phyloP scores from a whole-genome alignment of 140 eudicot genomes.

The Erigeron philadelphicus region DNA sequence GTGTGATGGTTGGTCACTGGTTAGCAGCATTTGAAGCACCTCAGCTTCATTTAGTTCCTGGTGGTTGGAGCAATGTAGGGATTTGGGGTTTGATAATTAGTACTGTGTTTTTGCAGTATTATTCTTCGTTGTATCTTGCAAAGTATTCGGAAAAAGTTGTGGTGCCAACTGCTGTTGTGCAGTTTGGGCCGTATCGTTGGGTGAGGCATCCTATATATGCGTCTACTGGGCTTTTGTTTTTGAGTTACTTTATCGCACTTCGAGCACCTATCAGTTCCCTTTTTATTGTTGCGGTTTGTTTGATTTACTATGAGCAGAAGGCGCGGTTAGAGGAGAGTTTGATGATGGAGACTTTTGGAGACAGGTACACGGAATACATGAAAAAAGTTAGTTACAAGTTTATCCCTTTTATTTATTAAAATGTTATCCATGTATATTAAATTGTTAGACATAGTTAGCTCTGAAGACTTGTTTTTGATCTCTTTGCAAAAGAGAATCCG shows the following conservation, averaged over 20 bases:
- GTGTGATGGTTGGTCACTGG: conserved; percentile 63
- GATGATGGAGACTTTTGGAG: conserved; percentile 63
- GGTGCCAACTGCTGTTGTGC: conserved; percentile 82
- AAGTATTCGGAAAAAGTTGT: conserved; percentile 81
- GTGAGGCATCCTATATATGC: conserved; percentile 92
- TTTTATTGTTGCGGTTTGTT: conserved; percentile 45
- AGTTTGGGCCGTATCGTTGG: conserved; percentile 79
- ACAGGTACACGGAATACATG: conserved; percentile 58
- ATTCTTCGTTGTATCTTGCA: conserved; percentile 66
- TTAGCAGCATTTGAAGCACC: conserved; percentile 80
- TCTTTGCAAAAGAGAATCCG: conserved; percentile 22
- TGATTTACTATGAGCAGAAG: conserved; percentile 68
- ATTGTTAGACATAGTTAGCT: conserved; percentile 20
- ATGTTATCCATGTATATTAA: conserved; percentile 23
- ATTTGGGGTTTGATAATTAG: conserved; percentile 62
- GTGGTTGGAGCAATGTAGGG: conserved; percentile 62
- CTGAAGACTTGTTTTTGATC: conserved; percentile 22
- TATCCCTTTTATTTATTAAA: conserved; percentile 78
- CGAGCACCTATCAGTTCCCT: conserved; percentile 70
- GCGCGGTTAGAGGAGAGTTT: conserved; percentile 64
- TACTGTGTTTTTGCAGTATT: conserved; percentile 62
- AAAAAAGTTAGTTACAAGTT: conserved; percentile 68
- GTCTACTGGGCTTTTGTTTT: conserved; percentile 73
- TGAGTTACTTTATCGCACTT: conserved; percentile 56
- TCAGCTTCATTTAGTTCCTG: conserved; percentile 61